Evolutionary conservation across 164 flowering plant species (phyloP).

Genomic region (Paratinospora sagittata): DNA sequence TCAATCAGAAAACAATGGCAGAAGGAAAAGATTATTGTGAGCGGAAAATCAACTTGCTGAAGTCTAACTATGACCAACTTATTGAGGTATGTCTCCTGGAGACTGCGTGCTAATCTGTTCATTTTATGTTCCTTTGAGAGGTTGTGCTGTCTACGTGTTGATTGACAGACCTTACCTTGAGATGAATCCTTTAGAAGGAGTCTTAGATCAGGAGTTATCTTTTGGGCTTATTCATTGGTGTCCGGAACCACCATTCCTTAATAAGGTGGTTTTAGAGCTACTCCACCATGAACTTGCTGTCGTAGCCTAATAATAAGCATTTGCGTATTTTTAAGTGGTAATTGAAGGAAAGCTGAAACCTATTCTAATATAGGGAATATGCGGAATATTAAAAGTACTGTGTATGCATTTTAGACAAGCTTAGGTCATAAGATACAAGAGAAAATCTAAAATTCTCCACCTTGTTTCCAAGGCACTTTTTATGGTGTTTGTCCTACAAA

Average conservation of each 20-base stretch:
- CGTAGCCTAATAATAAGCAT: background rate
- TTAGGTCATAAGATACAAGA: no score
- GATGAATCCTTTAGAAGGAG: background rate
- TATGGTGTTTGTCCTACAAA: no score
- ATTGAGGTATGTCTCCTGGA: constrained; percentile 58
- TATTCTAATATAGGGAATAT: no score
- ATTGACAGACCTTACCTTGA: background rate
- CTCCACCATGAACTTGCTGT: background rate
- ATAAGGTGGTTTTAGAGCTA: background rate
- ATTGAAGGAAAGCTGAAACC: no score
- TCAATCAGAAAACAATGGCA: constrained; percentile 73
- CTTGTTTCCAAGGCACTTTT: no score
- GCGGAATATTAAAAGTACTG: background rate
- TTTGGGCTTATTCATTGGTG: background rate
- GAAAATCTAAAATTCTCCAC: no score
- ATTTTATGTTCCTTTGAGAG: background rate
- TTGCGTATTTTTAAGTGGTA: background rate
- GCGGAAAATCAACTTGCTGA: constrained; percentile 76
- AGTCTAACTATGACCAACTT: constrained; percentile 83
- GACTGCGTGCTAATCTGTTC: background rate
- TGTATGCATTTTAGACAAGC: no score
- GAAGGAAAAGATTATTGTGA: constrained; percentile 90
- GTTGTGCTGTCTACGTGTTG: background rate
- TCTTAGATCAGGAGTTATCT: background rate
- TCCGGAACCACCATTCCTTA: background rate